Evolutionary conservation across 2,329 filamentous ascomycete genomes (phyloP), one percentile per base, ranked within the genome.

Genomic region (Ambrosiella beaveri): DNA sequence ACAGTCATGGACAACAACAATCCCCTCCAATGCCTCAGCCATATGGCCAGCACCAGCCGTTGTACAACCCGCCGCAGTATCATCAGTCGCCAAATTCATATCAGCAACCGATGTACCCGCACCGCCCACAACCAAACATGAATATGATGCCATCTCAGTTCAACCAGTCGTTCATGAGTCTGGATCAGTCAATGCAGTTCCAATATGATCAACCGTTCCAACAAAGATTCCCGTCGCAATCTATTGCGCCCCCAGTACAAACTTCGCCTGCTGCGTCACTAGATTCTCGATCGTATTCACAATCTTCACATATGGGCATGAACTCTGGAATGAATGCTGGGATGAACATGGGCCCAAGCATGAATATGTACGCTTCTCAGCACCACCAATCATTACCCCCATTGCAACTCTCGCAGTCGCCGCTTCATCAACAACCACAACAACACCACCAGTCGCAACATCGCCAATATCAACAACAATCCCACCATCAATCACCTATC

Each of bases 281-380:
- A 19, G 56, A 58, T 15, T 53, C 15, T 41, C 66, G 68, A 51
- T 73, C 71, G 50, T 67, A 71, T 15, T 64, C 66, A 40, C 67
- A 68, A 45, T 67, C 71, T 53, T 65, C 68, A 35, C 68, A 66
- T 37, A 45, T 56, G 53, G 19, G 39, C 9, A 15, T 59, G 12
- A 49, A 13, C 63, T 64, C 41, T 60, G 62, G 54, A 67, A 69
- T 59, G 12, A 49, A 13, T 63, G 64, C 41, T 60, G 62, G 54
- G 66, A 69, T 54, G 62, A 63, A 9, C 65, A 65, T 55, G 41
- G 45, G 12, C 50, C 56, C 19, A 44, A 60, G 49, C 52, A 60
- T 61, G 62, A 2, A 45, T 35, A 57, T 60, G 50, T 52, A 19
- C 9, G 13, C 47, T 15, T 19, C 47, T 27, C 17, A 53, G 54